Conservation (phyloP, 176 grass and related monocot species). For the Musa troglodytarum region DNA sequence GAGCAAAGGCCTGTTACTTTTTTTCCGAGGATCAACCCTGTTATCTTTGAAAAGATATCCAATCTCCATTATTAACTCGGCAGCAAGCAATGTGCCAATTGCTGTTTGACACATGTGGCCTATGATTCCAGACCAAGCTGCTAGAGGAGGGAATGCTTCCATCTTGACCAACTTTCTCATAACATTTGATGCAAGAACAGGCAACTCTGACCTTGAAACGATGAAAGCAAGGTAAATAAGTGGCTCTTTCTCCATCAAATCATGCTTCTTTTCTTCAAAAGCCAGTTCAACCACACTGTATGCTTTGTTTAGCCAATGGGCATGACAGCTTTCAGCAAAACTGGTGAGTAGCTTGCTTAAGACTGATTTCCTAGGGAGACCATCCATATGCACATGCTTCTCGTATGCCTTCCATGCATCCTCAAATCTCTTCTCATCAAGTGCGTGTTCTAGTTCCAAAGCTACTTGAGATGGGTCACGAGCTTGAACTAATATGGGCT, state of each 20-base stretch:
- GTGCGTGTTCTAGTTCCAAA: constrained; percentile 47
- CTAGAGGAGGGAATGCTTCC: constrained; percentile 58
- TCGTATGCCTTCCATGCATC: constrained; percentile 74
- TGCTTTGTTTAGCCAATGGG: constrained; percentile 50
- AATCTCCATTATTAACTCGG: constrained; percentile 74
- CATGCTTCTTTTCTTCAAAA: constrained; percentile 30
- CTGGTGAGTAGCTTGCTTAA: constrained; percentile 62
- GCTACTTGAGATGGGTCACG: constrained; percentile 42
- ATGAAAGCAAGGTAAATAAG: constrained; percentile 69
- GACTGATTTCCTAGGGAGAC: constrained; percentile 52
- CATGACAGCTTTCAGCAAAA: constrained; percentile 49
- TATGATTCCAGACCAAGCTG: constrained; percentile 54
- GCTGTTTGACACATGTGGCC: constrained; percentile 65
- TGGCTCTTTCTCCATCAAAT: constrained; percentile 56
- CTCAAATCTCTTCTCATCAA: constrained; percentile 50
- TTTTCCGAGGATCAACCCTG: constrained; percentile 62
- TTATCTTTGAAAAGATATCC: constrained; percentile 73
- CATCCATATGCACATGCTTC: constrained; percentile 54
- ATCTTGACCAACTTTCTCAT: constrained; percentile 72
- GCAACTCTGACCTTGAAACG: constrained; percentile 39
- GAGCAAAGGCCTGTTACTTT: constrained; percentile 50
- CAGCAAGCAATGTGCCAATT: constrained; percentile 51
- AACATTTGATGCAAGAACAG: constrained; percentile 59
- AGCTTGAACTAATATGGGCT: constrained; percentile 58
- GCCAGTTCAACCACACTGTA: constrained; percentile 47